A percentile compares a stretch with the other conserved stretches of the same genome.
Evolutionary conservation across 495 filamentous ascomycete species (phyloP).

Genomic region (Entonaema liquescens): DNA sequence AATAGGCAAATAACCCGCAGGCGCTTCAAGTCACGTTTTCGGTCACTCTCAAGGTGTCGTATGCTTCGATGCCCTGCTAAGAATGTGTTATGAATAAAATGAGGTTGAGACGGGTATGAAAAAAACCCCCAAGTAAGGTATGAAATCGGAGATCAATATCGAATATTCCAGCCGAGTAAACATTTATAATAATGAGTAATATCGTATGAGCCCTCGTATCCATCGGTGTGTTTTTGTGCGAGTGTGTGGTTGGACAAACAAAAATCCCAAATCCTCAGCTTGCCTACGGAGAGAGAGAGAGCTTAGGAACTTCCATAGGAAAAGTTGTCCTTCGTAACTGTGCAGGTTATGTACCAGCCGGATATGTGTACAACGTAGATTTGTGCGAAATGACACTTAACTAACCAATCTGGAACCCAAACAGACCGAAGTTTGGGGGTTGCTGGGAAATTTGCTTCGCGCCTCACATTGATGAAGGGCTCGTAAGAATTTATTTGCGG

Average conservation of each 20-base stretch:
- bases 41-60: constrained; percentile 21
- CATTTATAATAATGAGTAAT: neutral
- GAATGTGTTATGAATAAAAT: constrained; percentile 4
- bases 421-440: constrained; percentile 30
- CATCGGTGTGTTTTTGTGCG: constrained; percentile 22
- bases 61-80: constrained; percentile 1
- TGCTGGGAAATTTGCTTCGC: constrained; percentile 24
- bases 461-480: constrained; percentile 37
- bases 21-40: constrained; percentile 32
- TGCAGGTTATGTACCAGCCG: neutral
- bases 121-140: neutral
- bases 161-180: neutral
- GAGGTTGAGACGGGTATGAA: neutral
- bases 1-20: constrained; percentile 44
- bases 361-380: constrained; percentile 2
- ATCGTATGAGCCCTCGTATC: constrained; percentile 1
- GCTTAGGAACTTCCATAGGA: neutral
- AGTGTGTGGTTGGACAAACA: constrained; percentile 30
- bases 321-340: constrained; percentile 15
- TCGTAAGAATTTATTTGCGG: constrained; percentile 29
- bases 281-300: neutral
- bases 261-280: constrained; percentile 25
- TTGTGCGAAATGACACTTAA: constrained; percentile 35
- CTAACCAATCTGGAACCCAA: constrained; percentile 24
- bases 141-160: neutral